Percentiles rank a stretch among this genome's conserved stretches.
Evolutionary conservation across 805 yeast genomes (phyloP).

Genomic region (Cyberlindnera bimundalis): DNA sequence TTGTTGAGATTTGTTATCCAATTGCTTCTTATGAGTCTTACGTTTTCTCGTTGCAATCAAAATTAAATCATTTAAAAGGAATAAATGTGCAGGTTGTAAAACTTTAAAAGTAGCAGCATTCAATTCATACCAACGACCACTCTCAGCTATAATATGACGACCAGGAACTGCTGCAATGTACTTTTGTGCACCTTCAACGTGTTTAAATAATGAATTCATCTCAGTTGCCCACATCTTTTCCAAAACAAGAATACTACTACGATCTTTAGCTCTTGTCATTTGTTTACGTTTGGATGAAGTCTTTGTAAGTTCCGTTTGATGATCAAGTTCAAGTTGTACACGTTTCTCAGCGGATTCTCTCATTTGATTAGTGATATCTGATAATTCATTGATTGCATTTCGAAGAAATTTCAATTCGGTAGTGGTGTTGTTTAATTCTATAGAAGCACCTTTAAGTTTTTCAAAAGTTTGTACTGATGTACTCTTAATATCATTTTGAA

Average conservation of each 20-base stretch:
- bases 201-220: conserved; percentile 64
- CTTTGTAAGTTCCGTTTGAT: conserved; percentile 15
- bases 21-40: conserved; percentile 25
- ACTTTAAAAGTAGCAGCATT: conserved; percentile 85
- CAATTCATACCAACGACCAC: conserved; percentile 83
- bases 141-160: conserved; percentile 74
- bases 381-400: conserved; percentile 53
- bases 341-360: conserved; percentile 58
- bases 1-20: conserved; percentile 31
- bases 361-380: conserved; percentile 57
- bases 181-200: conserved; percentile 90
- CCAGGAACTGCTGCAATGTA: conserved; percentile 71
- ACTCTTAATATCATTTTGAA: conserved; percentile 54
- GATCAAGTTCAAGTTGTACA: conserved; percentile 42
- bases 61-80: conserved; percentile 72
- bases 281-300: conserved; percentile 17
- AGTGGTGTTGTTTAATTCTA: conserved; percentile 61
- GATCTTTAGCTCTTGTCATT: conserved; percentile 60
- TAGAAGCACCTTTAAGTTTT: conserved; percentile 55
- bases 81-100: conserved; percentile 68
- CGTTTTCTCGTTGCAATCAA: conserved; percentile 66
- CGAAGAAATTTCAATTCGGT: conserved; percentile 62
- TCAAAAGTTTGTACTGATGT: conserved; percentile 61
- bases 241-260: conserved; percentile 67
- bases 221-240: conserved; percentile 82